Percentiles rank a stretch among this genome's conserved stretches.
phyloP scores from a whole-genome alignment of 345 rosid species.

The Brassica rapa region DNA sequence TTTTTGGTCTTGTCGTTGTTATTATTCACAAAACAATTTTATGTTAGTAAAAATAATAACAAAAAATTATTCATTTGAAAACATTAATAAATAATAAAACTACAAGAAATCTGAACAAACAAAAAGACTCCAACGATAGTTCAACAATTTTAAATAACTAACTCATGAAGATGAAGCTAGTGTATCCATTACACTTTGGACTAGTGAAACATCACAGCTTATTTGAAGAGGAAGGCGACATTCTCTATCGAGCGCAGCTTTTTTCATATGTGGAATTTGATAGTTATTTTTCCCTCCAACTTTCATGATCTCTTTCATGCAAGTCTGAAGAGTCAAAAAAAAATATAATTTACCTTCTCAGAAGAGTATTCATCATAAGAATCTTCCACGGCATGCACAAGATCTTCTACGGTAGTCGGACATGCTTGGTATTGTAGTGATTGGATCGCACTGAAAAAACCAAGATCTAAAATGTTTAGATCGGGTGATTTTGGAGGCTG shows the following conservation, averaged over 20 bases:
- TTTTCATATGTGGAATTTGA: background rate
- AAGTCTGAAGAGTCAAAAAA: background rate
- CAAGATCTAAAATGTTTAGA: background rate
- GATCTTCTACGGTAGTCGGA: background rate
- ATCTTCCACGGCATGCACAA: background rate
- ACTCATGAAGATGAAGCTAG: background rate
- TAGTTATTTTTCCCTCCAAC: background rate
- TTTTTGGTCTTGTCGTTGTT: too few relatives aligned
- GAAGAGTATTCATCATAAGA: background rate
- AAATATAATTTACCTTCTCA: background rate
- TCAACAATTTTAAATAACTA: background rate
- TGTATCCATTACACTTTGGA: background rate
- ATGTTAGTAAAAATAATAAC: too few relatives aligned
- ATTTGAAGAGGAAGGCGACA: background rate
- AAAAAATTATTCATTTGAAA: too few relatives aligned
- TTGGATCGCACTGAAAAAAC: background rate
- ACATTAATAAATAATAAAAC: too few relatives aligned
- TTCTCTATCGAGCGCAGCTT: background rate
- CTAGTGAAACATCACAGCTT: background rate
- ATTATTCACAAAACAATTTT: too few relatives aligned
- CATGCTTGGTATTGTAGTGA: background rate
- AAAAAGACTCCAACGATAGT: background rate
- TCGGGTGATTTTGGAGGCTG: background rate
- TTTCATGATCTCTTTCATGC: background rate
- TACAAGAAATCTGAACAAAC: background rate